Evolutionary conservation across 1,284 basidiomycete species (phyloP).

Genomic region (Tylopilus orsonianus): DNA sequence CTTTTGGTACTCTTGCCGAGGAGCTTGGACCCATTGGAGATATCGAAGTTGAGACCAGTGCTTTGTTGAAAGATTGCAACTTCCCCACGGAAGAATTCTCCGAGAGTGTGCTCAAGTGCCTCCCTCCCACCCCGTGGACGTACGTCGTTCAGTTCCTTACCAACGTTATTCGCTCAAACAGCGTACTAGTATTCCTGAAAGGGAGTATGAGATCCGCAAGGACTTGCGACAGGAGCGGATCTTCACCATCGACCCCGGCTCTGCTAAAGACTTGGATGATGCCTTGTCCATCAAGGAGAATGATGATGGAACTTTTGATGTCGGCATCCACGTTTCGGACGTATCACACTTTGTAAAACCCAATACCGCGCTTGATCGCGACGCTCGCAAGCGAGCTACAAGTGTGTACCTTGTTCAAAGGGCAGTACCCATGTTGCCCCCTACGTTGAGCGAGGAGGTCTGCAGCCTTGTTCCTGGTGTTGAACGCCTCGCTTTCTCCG

Average conservation of each 20-base stretch:
- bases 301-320: conserved; percentile 87
- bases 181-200: conserved; percentile 76
- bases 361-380: conserved; percentile 94
- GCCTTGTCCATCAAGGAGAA: conserved; percentile 87
- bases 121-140: conserved; percentile 94
- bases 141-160: conserved; percentile 42
- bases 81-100: conserved; percentile 94
- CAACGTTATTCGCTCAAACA: conserved; percentile 9
- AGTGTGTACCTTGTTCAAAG: conserved; percentile 96
- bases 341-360: conserved; percentile 96
- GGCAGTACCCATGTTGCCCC: conserved; percentile 95
- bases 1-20: conserved; percentile 97
- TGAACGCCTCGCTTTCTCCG: conserved; percentile 89
- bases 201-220: conserved; percentile 83
- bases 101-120: conserved; percentile 92
- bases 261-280: conserved; percentile 93
- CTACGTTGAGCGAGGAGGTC: conserved; percentile 84
- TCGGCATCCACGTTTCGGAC: conserved; percentile 95
- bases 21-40: conserved; percentile 99
- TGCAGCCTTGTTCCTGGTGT: conserved; percentile 88
- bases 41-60: conserved; percentile 96
- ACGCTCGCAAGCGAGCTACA: conserved; percentile 95
- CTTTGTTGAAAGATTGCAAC: conserved; percentile 97
- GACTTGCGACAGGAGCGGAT: conserved; percentile 84
- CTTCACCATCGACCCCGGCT: conserved; percentile 92